These are phyloP conservation scores for Kodamaea derodonti DNA, from an alignment of 1,139 yeast species.

Conservation along the genomic window DNA sequence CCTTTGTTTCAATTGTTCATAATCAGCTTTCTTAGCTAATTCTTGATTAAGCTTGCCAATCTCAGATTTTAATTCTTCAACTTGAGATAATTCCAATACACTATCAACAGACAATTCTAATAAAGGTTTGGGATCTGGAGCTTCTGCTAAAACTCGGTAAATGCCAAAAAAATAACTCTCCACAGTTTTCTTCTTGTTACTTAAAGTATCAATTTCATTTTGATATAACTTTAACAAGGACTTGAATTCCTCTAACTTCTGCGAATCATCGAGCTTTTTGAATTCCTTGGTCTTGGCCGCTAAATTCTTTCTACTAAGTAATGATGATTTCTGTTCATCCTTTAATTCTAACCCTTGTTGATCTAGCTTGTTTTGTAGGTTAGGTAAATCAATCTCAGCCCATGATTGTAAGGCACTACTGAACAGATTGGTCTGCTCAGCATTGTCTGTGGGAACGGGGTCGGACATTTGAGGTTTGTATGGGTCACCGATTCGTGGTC, in stretches of 20 bases:
- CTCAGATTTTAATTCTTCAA: slow-evolving; percentile 50
- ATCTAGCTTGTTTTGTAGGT: slow-evolving; percentile 69
- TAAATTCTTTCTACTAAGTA: slow-evolving; percentile 66
- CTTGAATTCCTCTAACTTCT: slow-evolving; percentile 64
- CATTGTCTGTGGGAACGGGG: slow-evolving; percentile 1
- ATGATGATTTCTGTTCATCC: slow-evolving; percentile 62
- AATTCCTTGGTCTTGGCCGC: slow-evolving; percentile 83
- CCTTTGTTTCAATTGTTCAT: slow-evolving; percentile 67
- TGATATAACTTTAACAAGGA: slow-evolving; percentile 76
- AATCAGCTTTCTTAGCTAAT: slow-evolving; percentile 67
- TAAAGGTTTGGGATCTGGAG: slow-evolving; percentile 89
- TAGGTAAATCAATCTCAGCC: slow-evolving; percentile 69
- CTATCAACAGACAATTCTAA: slow-evolving; percentile 70
- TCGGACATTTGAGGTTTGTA: no score
- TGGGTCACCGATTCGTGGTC: no score
- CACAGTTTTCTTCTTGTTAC: slow-evolving; percentile 70
- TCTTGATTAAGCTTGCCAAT: slow-evolving; percentile 56
- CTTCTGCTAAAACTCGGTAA: slow-evolving; percentile 76
- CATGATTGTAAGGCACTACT: slow-evolving; percentile 64
- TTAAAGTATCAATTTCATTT: slow-evolving; percentile 77
- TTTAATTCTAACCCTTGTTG: slow-evolving; percentile 70
- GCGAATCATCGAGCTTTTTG: slow-evolving; percentile 62
- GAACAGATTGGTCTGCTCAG: slow-evolving; percentile 15
- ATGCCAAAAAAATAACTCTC: slow-evolving; percentile 72
- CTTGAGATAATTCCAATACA: slow-evolving; percentile 56